Evolutionary conservation across 202 grass and related monocot species (phyloP).

Genomic region (Cymbopogon flexuosus): DNA sequence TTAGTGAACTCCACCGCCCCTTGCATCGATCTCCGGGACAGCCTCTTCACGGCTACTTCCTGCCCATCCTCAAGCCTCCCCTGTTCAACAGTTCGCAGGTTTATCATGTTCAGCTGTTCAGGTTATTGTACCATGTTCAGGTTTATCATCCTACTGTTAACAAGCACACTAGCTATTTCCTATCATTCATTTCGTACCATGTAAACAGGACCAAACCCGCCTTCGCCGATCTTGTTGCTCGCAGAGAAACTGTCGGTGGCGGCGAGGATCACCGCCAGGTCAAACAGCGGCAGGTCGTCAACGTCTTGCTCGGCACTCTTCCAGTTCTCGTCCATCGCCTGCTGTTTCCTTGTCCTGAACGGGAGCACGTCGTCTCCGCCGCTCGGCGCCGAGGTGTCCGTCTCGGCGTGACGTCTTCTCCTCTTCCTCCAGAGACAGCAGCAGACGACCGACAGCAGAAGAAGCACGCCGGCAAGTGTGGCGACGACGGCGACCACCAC

Average conservation of each 20-base stretch:
- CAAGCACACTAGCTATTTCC: not conserved
- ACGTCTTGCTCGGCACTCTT: conserved; percentile 25
- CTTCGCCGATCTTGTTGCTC: conserved; percentile 41
- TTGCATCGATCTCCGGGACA: conserved; percentile 41
- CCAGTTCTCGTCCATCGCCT: conserved; percentile 5
- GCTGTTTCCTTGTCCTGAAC: conserved; percentile 1
- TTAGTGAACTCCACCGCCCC: conserved; percentile 55
- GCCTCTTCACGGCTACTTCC: conserved; percentile 56
- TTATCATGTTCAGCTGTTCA: too few relatives aligned
- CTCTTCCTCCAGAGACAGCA: conserved; percentile 21
- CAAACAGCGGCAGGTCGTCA: conserved; percentile 46
- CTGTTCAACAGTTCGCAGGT: conserved; percentile 16
- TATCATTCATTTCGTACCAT: conserved; percentile 32
- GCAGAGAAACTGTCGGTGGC: conserved; percentile 36
- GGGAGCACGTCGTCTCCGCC: not conserved
- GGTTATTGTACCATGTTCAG: not conserved
- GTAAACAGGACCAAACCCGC: conserved; percentile 63
- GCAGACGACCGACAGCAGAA: conserved; percentile 11
- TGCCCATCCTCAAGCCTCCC: conserved; percentile 44
- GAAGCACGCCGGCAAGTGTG: conserved; percentile 14
- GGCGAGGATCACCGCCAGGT: conserved; percentile 17
- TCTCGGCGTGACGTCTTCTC: not conserved
- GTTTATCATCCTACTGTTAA: not conserved
- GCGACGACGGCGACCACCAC: not conserved
- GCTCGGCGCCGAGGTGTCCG: not conserved